Evolutionary conservation across 1,139 yeast genomes (phyloP).

Genomic region (Kodamaea suecica): DNA sequence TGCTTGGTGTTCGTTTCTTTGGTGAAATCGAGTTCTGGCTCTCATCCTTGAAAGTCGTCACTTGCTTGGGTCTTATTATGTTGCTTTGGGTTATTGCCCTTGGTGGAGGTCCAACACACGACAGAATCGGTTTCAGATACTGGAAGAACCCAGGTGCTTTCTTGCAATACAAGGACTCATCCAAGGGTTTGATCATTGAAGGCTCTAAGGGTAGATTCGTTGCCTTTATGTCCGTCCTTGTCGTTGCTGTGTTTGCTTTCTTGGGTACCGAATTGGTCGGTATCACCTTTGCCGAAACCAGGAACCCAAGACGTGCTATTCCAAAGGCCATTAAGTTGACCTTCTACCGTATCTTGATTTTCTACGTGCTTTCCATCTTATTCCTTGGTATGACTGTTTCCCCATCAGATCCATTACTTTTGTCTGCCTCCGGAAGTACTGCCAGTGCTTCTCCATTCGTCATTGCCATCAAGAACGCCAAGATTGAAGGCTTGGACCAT

Average conservation of each 20-base stretch:
- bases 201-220: conserved; percentile 57
- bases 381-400: conserved; percentile 76
- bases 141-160: conserved; percentile 67
- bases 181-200: conserved; percentile 24
- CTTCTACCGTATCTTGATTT: conserved; percentile 70
- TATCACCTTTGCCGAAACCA: conserved; percentile 75
- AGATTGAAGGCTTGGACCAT: conserved; percentile 42
- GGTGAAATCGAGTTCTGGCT: conserved; percentile 74
- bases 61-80: conserved; percentile 53
- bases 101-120: conserved; percentile 61
- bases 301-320: conserved; percentile 69
- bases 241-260: conserved; percentile 72
- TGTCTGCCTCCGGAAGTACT: conserved; percentile 41
- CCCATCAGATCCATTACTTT: conserved; percentile 56
- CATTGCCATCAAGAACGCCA: conserved; percentile 47
- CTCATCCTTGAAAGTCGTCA: conserved; percentile 55
- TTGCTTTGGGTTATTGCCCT: conserved; percentile 48
- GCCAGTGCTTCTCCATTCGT: conserved; percentile 80
- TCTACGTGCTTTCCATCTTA: conserved; percentile 64
- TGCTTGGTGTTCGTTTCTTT: conserved; percentile 43
- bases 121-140: conserved; percentile 62
- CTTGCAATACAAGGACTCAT: conserved; percentile 37
- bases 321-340: conserved; percentile 77
- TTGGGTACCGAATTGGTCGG: conserved; percentile 70
- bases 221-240: conserved; percentile 62